Evolutionary conservation across 2,329 filamentous ascomycete genomes (phyloP).

Genomic region (Leptographium galeiforme): DNA sequence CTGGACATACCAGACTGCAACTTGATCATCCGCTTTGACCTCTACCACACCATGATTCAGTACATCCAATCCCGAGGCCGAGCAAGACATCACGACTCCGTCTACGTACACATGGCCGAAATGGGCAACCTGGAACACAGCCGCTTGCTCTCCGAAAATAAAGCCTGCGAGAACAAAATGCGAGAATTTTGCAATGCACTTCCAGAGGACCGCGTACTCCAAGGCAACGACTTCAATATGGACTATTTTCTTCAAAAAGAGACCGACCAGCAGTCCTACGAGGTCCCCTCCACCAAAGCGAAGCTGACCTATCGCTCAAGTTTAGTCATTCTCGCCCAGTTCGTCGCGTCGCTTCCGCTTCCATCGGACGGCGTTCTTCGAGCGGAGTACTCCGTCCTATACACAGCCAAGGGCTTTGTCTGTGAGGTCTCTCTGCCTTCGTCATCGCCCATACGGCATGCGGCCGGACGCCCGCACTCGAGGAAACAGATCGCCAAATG

Average conservation of each 20-base stretch:
- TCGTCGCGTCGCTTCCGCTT: slow-evolving; percentile 54
- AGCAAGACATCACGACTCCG: slow-evolving; percentile 64
- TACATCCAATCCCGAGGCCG: slow-evolving; percentile 89
- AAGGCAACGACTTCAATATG: slow-evolving; percentile 43
- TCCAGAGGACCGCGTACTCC: slow-evolving; percentile 59
- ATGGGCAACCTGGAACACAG: slow-evolving; percentile 48
- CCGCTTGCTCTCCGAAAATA: slow-evolving; percentile 43
- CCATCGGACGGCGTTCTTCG: slow-evolving; percentile 20
- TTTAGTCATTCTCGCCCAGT: slow-evolving; percentile 57
- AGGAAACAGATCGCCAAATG: slow-evolving; percentile 74
- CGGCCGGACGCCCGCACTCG: slow-evolving; percentile 46
- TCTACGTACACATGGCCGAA: slow-evolving; percentile 78
- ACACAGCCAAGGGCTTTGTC: slow-evolving; percentile 40
- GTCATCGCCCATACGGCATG: slow-evolving; percentile 54
- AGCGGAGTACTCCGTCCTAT: slow-evolving; percentile 48
- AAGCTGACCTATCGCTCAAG: slow-evolving; percentile 68
- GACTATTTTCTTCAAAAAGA: slow-evolving; percentile 41
- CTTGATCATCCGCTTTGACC: slow-evolving; percentile 62
- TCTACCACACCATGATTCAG: slow-evolving; percentile 81
- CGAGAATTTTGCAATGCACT: slow-evolving; percentile 63
- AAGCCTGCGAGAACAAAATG: slow-evolving; percentile 48
- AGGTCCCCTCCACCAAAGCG: slow-evolving; percentile 55
- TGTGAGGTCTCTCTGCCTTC: slow-evolving; percentile 72
- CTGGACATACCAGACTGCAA: slow-evolving; percentile 58
- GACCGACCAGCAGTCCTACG: slow-evolving; percentile 36